phyloP scores from a whole-genome alignment of 768 basidiomycete species.

The Crucibulum laeve region DNA sequence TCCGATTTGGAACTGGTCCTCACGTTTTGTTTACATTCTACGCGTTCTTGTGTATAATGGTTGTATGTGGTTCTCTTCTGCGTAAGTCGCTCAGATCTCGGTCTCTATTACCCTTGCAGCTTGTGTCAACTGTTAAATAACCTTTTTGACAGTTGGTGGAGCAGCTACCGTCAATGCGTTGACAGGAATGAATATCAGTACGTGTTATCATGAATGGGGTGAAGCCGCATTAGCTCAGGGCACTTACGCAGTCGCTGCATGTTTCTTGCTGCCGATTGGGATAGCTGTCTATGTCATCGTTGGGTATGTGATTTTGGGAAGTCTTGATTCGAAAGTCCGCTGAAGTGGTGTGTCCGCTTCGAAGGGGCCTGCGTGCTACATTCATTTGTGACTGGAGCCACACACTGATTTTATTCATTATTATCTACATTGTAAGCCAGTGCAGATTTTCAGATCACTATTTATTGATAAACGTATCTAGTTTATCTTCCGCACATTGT shows the following conservation, averaged over 20 bases:
- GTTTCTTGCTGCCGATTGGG: conserved; percentile 40
- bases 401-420: conserved; percentile 38
- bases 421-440: conserved; percentile 24
- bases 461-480: conserved; percentile 2
- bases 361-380: conserved; percentile 36
- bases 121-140: not conserved
- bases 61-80: conserved; percentile 47
- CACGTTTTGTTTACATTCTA: conserved; percentile 52
- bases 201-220: not conserved
- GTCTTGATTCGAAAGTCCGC: not conserved
- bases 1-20: conserved; percentile 39
- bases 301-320: conserved; percentile 10
- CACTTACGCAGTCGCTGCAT: conserved; percentile 24
- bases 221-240: not conserved
- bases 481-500: conserved; percentile 28
- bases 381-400: conserved; percentile 42
- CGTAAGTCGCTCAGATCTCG: conserved; percentile 22
- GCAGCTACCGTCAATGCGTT: conserved; percentile 40
- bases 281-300: conserved; percentile 38
- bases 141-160: conserved; percentile 30
- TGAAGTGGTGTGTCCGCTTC: not conserved
- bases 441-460: conserved; percentile 7
- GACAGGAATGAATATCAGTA: conserved; percentile 38
- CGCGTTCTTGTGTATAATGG: conserved; percentile 43
- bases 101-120: no score